phyloP scores from a whole-genome alignment of 2,329 filamentous ascomycete genomes.

The Biscogniauxia mediterranea region DNA sequence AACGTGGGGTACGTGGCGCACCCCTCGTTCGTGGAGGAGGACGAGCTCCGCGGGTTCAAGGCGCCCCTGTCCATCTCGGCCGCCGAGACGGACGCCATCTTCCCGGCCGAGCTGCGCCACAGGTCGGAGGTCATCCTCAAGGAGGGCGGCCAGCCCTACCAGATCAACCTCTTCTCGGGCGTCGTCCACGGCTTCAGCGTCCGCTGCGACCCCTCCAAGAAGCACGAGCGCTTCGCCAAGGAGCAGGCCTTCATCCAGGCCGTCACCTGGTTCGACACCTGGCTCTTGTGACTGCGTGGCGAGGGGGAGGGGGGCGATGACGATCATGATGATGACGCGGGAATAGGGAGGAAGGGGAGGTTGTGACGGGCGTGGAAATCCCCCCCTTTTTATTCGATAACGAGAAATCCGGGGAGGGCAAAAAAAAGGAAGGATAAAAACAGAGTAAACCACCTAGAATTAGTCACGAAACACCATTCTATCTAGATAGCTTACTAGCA shows the following conservation, averaged over 20 bases:
- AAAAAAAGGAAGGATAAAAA: no score
- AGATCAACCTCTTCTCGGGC: conserved; percentile 73
- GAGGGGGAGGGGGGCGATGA: not conserved
- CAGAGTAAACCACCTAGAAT: no score
- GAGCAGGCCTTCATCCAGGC: conserved; percentile 81
- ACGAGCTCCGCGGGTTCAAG: conserved; percentile 64
- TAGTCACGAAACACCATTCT: no score
- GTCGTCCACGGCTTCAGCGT: conserved; percentile 75
- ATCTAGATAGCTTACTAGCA: no score
- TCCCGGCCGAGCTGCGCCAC: conserved; percentile 62
- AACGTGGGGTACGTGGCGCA: conserved; percentile 73
- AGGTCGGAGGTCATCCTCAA: conserved; percentile 62
- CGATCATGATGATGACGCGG: not conserved
- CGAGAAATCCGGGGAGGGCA: no score
- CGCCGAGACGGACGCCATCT: conserved; percentile 63
- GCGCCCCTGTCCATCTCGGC: conserved; percentile 67
- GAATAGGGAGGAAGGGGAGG: conserved; percentile 3
- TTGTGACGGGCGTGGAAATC: conserved; percentile 7
- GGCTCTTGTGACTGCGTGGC: conserved; percentile 22
- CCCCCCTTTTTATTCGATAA: not conserved
- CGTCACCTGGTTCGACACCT: conserved; percentile 67
- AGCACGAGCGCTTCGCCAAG: conserved; percentile 65
- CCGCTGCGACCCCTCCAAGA: conserved; percentile 59
- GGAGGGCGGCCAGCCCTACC: conserved; percentile 60
- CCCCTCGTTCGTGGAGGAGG: conserved; percentile 69